Conservation (phyloP, 805 yeast species). For the Yarrowia sp. region DNA sequence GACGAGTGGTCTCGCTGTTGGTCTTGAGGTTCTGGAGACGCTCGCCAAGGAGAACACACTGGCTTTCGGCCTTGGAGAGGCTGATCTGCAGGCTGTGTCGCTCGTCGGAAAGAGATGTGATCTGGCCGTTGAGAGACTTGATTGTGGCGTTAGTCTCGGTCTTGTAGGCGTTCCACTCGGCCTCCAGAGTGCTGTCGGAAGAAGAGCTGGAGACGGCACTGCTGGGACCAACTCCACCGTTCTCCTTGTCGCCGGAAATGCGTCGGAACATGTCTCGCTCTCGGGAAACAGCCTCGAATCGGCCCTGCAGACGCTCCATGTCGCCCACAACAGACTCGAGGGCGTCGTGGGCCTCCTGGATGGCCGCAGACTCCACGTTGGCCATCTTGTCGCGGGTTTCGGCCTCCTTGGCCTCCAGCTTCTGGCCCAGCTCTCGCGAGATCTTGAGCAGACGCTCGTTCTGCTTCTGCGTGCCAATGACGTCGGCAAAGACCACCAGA, state of each 20-base stretch:
- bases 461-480: conserved; percentile 66
- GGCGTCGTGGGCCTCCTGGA: conserved; percentile 40
- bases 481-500: conserved; percentile 64
- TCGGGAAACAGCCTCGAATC: conserved; percentile 52
- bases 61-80: conserved; percentile 54
- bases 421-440: conserved; percentile 67
- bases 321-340: conserved; percentile 37
- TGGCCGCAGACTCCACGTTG: conserved; percentile 37
- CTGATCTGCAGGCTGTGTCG: conserved; percentile 50
- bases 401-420: conserved; percentile 63
- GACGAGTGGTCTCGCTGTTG: conserved; percentile 43
- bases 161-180: conserved; percentile 42
- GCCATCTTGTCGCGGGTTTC: conserved; percentile 32
- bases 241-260: conserved; percentile 31
- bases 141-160: conserved; percentile 47
- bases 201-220: conserved; percentile 19
- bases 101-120: conserved; percentile 43
- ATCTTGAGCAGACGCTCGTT: conserved; percentile 70
- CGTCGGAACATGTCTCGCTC: conserved; percentile 69
- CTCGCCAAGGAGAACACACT: conserved; percentile 53
- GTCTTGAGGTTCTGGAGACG: conserved; percentile 46
- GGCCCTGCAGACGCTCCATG: conserved; percentile 49
- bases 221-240: conserved; percentile 7
- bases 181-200: conserved; percentile 38
- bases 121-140: conserved; percentile 50